These are phyloP conservation scores for Sporothrix mexicana DNA, from an alignment of 2,329 filamentous ascomycete genomes.

Conservation along the genomic window DNA sequence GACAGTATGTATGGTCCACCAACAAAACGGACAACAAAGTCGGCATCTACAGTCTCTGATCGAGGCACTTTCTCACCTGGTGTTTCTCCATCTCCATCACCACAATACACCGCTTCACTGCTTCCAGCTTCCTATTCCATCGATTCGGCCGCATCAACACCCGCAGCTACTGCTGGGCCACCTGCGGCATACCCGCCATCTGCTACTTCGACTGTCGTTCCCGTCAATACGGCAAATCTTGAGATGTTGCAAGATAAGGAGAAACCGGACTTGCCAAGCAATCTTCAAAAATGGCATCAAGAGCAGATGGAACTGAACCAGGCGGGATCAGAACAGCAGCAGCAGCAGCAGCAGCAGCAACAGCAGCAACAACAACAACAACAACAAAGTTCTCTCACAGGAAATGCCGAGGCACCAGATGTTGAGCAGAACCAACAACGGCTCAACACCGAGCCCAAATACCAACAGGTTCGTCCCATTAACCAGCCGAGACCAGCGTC, in stretches of 20 bases:
- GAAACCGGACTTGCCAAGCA: background rate
- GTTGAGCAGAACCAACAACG: background rate
- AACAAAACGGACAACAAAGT: too few species aligned
- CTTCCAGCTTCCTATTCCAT: background rate
- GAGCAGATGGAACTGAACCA: too few species aligned
- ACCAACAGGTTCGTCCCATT: too few species aligned
- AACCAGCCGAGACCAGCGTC: background rate
- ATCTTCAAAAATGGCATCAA: too few species aligned
- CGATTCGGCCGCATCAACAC: conserved; percentile 13
- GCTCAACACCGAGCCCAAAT: background rate
- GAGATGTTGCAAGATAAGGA: background rate
- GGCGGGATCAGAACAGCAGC: background rate
- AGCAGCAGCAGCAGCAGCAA: background rate
- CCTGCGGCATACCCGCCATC: conserved; percentile 10
- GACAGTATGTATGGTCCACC: background rate
- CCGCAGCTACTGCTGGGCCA: background rate
- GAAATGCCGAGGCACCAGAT: background rate
- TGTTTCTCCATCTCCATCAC: conserved; percentile 19
- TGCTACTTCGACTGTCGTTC: conserved; percentile 7
- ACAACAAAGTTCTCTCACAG: background rate
- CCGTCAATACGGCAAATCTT: background rate
- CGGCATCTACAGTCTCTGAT: background rate
- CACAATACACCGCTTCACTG: background rate
- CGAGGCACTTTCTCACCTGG: background rate
- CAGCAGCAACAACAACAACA: background rate